phyloP scores from a whole-genome alignment of 108 stramenopile species.

The Skeletonema grethae region DNA sequence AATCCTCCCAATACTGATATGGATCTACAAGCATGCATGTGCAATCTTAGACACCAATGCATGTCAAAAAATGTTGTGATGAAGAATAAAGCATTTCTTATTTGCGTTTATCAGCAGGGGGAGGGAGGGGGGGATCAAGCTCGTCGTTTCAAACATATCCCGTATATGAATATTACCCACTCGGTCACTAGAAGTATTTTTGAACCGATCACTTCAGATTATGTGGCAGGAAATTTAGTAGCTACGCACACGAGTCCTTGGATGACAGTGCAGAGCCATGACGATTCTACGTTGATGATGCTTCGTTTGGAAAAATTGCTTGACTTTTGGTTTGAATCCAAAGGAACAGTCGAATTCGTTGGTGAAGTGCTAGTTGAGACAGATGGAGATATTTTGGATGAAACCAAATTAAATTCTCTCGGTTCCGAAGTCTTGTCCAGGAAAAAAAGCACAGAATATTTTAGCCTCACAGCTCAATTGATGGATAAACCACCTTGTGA shows the following conservation, averaged over 20 bases:
- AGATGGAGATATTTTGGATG: background rate
- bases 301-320: background rate
- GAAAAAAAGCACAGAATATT: background rate
- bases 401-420: no score
- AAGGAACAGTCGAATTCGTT: background rate
- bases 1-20: no score
- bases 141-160: background rate
- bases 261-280: background rate
- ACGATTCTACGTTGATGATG: background rate
- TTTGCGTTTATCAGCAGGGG: background rate
- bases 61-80: background rate
- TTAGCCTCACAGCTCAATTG: background rate
- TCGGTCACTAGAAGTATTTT: background rate
- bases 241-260: background rate
- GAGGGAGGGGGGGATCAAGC: background rate
- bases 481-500: background rate
- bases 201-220: background rate
- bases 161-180: background rate
- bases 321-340: slow-evolving; percentile 1
- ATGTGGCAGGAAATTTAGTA: background rate
- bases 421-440: no score
- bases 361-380: background rate
- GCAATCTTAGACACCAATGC: background rate
- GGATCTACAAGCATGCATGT: background rate
- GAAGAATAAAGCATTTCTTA: background rate